These are phyloP conservation scores for Calonectria honghensis DNA, from an alignment of 2,329 filamentous ascomycete species.

Conservation along the genomic window DNA sequence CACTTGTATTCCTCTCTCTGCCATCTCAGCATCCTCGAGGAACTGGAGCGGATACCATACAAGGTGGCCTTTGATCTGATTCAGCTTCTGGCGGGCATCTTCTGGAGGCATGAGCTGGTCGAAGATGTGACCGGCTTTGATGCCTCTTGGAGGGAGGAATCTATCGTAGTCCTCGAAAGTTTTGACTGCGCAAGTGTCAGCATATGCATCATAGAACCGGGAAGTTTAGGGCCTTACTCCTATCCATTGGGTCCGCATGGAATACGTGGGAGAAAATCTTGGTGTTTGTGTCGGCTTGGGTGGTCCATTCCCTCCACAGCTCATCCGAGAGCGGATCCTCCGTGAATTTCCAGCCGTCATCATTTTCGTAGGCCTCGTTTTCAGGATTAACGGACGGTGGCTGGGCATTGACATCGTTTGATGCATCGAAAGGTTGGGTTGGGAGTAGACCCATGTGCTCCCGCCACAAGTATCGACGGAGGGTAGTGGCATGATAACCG, in stretches of 20 bases:
- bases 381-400: slow-evolving; percentile 80
- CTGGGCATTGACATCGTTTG: slow-evolving; percentile 82
- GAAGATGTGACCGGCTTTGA: slow-evolving; percentile 91
- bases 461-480: slow-evolving; percentile 89
- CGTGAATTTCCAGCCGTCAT: slow-evolving; percentile 79
- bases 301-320: slow-evolving; percentile 82
- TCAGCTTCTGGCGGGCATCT: slow-evolving; percentile 84
- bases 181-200: slow-evolving; percentile 73
- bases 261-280: slow-evolving; percentile 86
- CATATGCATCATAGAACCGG: background rate
- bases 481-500: slow-evolving; percentile 86
- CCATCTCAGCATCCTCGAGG: slow-evolving; percentile 89
- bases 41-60: slow-evolving; percentile 98
- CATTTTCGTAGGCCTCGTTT: slow-evolving; percentile 77
- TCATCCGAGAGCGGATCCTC: slow-evolving; percentile 82
- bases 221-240: slow-evolving; percentile 70
- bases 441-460: slow-evolving; percentile 91
- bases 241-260: slow-evolving; percentile 91
- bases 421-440: slow-evolving; percentile 81
- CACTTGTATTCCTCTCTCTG: slow-evolving; percentile 89
- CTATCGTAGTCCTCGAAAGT: slow-evolving; percentile 92
- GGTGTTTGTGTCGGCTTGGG: slow-evolving; percentile 82
- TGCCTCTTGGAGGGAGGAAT: slow-evolving; percentile 81
- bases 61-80: slow-evolving; percentile 88
- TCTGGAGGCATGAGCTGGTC: slow-evolving; percentile 84